Evolutionary conservation across 129 eudicot species (phyloP), one percentile per base, ranked within the genome.

Genomic region (Helichrysum umbraculigerum): DNA sequence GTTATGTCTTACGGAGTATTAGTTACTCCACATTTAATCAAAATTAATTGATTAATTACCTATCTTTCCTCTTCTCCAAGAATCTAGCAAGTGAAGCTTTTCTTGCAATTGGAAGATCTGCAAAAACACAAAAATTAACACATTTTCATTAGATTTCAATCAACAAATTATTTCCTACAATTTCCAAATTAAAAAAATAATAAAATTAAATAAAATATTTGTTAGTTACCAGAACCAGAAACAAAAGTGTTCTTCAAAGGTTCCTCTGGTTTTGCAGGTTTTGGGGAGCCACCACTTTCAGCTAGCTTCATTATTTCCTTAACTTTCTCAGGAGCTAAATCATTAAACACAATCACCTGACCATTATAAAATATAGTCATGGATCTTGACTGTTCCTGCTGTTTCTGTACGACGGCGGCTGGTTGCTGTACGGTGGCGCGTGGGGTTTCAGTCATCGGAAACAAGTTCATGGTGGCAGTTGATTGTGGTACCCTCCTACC

Each of bases 321-420:
- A 8, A 88, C 97, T 68, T 91, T 94, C 8, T 89, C 90, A 1
- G 96, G 87, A 7, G 96, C 84, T 44, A 89, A 89, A 63, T 94
- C 97, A 70, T 94, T 85, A 71, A 94, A 86, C 51, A 94, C 92
- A 0, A 91, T 37, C 20, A 94, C 97, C 63, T 91, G 93, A 22
- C 99, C 99, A 5, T 82, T 86, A 68, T 91, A 94, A 84, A 94
- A 94, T 8, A 94, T 89, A 16, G 99, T 94, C 99, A 94, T 86
- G 30, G 79, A 19, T 34, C 44, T 65, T n/a, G 83, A 52, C 39
- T 52, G 73, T 4, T 72, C 75, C 58, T 76, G 80, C 68, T 37
- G 68, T 28, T 67, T 78, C 56, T 66, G 90, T 32, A 83, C 82
- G 54, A 51, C 66, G 39, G 81, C 16, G 32, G 81, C 52, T 56